Conservation (phyloP, 306 rosid genomes). For the Corylus avellana region DNA sequence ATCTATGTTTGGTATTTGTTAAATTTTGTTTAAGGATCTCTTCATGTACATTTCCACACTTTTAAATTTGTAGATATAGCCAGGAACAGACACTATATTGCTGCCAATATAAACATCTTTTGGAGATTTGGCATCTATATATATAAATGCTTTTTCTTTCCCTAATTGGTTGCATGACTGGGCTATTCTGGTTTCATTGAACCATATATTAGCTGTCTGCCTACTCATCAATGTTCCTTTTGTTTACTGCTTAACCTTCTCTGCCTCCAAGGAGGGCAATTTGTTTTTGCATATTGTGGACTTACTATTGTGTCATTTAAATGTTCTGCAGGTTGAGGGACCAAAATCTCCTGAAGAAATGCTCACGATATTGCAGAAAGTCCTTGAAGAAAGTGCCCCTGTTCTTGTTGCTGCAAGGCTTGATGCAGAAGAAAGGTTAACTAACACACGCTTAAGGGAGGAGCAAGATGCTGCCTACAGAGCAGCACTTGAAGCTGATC, state of each 20-base stretch:
- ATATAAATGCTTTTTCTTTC: not conserved
- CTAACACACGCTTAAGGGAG: conserved; percentile 77
- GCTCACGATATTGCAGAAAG: conserved; percentile 73
- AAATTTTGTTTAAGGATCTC: too few relatives aligned
- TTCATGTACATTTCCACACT: not conserved
- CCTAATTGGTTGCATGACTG: not conserved
- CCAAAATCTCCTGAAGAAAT: conserved; percentile 86
- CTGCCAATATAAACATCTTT: not conserved
- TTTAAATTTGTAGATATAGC: not conserved
- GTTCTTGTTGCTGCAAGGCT: conserved; percentile 79
- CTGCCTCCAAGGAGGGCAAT: not conserved
- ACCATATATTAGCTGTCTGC: not conserved
- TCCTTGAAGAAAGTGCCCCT: conserved; percentile 88
- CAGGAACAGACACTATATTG: not conserved
- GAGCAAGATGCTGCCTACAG: conserved; percentile 99
- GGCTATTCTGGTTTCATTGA: not conserved
- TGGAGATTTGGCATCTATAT: not conserved
- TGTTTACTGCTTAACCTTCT: not conserved
- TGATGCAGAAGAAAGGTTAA: conserved; percentile 92
- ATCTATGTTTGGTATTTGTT: not conserved
- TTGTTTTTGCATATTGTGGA: conserved; percentile 14
- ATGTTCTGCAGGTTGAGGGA: conserved; percentile 75
- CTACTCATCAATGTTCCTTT: not conserved
- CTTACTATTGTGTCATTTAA: conserved; percentile 17
- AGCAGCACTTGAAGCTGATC: conserved; percentile 99